Conservation (phyloP, 2,329 filamentous ascomycete species). For the Venturia asperata region DNA sequence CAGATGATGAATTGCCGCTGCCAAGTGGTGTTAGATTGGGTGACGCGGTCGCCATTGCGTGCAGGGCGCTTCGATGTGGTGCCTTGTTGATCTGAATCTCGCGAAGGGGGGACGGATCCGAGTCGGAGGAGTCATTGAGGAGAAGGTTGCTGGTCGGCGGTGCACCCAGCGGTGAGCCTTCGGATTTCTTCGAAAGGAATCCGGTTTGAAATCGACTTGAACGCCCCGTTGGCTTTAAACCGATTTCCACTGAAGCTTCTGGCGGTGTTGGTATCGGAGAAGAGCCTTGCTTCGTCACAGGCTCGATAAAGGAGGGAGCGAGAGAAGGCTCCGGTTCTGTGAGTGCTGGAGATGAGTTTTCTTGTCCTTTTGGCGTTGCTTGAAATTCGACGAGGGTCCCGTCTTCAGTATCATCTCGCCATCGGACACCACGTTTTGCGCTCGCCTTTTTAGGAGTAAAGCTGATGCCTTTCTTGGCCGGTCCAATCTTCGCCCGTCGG, state of each 20-base stretch:
- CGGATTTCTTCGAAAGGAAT: slow-evolving; percentile 63
- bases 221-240: slow-evolving; percentile 39
- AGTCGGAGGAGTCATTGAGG: slow-evolving; percentile 54
- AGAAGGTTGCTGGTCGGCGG: slow-evolving; percentile 50
- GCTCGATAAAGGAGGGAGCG: slow-evolving; percentile 35
- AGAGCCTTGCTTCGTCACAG: slow-evolving; percentile 31
- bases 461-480: slow-evolving; percentile 61
- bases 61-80: slow-evolving; percentile 45
- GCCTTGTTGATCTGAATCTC: slow-evolving; percentile 39
- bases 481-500: slow-evolving; percentile 56
- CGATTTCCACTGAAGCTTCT: slow-evolving; percentile 52
- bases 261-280: slow-evolving; percentile 53
- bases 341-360: slow-evolving; percentile 32
- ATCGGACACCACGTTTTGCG: slow-evolving; percentile 66
- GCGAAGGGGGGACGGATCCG: slow-evolving; percentile 36
- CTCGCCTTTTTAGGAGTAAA: slow-evolving; percentile 67
- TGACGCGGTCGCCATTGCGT: slow-evolving; percentile 41
- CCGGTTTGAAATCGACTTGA: slow-evolving; percentile 79
- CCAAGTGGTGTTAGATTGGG: slow-evolving; percentile 27
- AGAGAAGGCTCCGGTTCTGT: slow-evolving; percentile 40
- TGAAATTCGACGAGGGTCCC: slow-evolving; percentile 85
- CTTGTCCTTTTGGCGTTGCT: slow-evolving; percentile 68
- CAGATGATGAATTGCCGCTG: slow-evolving; percentile 35
- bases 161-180: slow-evolving; percentile 46
- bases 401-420: slow-evolving; percentile 85